Base-by-base conservation (phyloP, 164 flowering plant genomes). In the Protea cynaroides region DNA sequence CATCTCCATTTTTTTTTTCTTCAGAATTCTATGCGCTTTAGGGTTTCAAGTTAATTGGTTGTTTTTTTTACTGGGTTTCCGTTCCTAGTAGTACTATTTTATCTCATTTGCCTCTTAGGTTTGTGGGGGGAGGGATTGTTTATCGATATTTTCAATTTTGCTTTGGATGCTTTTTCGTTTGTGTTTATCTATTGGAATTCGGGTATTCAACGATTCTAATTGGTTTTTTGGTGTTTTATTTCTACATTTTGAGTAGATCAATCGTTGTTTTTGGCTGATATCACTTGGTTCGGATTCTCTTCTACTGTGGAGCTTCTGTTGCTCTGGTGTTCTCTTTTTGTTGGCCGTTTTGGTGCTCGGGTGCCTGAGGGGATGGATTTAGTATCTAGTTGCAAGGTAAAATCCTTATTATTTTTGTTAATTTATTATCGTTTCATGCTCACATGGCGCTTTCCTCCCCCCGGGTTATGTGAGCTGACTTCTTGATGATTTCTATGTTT, bases 301-400 rank as follows among this genome's bases (percentile, higher is more conserved):
- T 46, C 52, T 24, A 57, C 38, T 13, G 46, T 18, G 40, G 40
- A 52, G 25, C 19, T 12, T 61, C 34, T 21, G 59, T 43, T 40
- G 55, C 29, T 57, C 25, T 50, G 25, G 38, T 6, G 25, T 29
- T 29, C 34, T 29, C 34, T 29, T 2, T 3, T 29, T 29, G 34
- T 29, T 29, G 5, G 34, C 2, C 34, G 5, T 29, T 29, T 29
- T 29, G 34, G 34, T 58, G 18, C 43, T 23, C 47, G 15, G 25
- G 8, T 36, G 21, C 56, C 29, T 49, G 14, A n/a, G 40, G 25
- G 51, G 65, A 81, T 82, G 85, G 83, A 82, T 70, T 74, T 75
- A 73, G 80, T 75, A 12, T 40, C 78, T 65, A 77, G 72, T 67
- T 82, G 85, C 79, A 79, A 76, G 85, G 85, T 82, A 77, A 24